phyloP scores from a whole-genome alignment of 495 filamentous ascomycete species.

The Schizothecium vesticola region DNA sequence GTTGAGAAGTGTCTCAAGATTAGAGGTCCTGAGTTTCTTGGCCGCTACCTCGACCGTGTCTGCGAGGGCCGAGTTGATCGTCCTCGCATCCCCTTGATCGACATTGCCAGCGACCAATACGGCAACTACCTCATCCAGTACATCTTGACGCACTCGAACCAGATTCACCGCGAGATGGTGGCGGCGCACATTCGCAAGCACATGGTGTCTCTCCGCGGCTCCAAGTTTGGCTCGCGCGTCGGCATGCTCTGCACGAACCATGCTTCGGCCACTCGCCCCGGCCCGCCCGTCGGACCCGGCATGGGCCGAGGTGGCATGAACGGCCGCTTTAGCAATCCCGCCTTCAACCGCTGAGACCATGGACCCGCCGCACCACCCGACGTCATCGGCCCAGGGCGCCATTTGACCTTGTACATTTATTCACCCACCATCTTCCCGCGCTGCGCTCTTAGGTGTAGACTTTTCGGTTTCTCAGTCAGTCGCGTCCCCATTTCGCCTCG shows the following conservation, averaged over 20 bases:
- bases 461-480: not conserved
- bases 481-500: conserved; percentile 21
- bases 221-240: conserved; percentile 96
- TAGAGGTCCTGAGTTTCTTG: conserved; percentile 81
- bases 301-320: conserved; percentile 51
- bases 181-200: conserved; percentile 94
- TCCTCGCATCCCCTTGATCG: conserved; percentile 93
- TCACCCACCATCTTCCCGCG: not conserved
- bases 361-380: not conserved
- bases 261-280: conserved; percentile 74
- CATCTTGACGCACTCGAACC: conserved; percentile 80
- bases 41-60: conserved; percentile 88
- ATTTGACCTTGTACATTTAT: not conserved
- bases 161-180: conserved; percentile 81
- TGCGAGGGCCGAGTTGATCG: conserved; percentile 87
- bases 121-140: conserved; percentile 98
- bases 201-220: conserved; percentile 97
- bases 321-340: conserved; percentile 44
- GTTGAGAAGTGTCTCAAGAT: conserved; percentile 99
- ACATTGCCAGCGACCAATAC: conserved; percentile 97
- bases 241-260: conserved; percentile 99
- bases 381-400: not conserved
- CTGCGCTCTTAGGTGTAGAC: not conserved
- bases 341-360: conserved; percentile 37
- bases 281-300: conserved; percentile 63